Conservation (phyloP, 352 stramenopile species). For the Pythium biforme region DNA sequence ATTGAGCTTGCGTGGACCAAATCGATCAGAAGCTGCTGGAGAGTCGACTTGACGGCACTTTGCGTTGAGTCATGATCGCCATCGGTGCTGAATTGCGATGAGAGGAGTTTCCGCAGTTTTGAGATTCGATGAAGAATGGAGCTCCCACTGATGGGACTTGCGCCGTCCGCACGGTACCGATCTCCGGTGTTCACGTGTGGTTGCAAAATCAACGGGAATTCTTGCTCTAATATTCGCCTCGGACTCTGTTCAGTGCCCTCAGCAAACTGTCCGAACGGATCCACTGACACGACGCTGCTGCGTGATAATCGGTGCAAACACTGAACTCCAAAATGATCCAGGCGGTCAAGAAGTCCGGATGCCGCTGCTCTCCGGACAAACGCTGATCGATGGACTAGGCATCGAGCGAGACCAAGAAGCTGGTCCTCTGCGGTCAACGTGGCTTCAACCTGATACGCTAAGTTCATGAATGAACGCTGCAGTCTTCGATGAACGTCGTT, state of each 20-base stretch:
- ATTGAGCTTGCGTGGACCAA: slow-evolving; percentile 11
- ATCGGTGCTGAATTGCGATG: not conserved
- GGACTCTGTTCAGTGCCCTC: not conserved
- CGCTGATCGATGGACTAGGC: slow-evolving; percentile 12
- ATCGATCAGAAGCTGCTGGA: slow-evolving; percentile 20
- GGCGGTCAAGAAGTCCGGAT: slow-evolving; percentile 12
- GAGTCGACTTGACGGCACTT: slow-evolving; percentile 6
- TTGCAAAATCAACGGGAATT: slow-evolving; percentile 20
- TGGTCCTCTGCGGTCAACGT: not conserved
- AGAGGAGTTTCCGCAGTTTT: slow-evolving; percentile 14
- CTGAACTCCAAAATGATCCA: not conserved
- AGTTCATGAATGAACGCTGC: not conserved
- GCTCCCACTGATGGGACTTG: not conserved
- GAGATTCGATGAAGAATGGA: slow-evolving; percentile 11
- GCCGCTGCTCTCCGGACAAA: slow-evolving; percentile 12
- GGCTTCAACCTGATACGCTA: not conserved
- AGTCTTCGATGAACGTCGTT: slow-evolving; percentile 5
- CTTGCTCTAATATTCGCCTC: slow-evolving; percentile 4
- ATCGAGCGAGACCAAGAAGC: slow-evolving; percentile 3
- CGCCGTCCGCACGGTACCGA: not conserved
- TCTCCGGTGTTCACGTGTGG: not conserved
- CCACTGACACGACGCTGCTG: not conserved
- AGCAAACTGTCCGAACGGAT: slow-evolving; percentile 13
- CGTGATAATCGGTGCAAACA: not conserved
- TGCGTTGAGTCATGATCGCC: not conserved